Evolutionary conservation across 495 filamentous ascomycete genomes (phyloP), one percentile per base, ranked within the genome.

Genomic region (Letharia lupina): DNA sequence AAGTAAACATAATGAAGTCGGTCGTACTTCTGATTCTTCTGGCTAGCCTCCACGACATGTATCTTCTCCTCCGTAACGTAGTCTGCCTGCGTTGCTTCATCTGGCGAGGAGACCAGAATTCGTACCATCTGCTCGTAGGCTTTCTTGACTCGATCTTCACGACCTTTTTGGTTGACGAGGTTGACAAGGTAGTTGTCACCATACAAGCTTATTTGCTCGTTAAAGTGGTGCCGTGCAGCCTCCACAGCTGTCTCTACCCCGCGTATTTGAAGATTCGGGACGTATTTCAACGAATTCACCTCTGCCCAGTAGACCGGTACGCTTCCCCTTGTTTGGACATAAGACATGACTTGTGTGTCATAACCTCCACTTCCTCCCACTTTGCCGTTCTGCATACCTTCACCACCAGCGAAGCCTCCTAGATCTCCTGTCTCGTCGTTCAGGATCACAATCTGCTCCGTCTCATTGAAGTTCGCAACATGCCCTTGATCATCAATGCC

Each of bases 181-280:
- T 98, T 98, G 69, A 98, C 91, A 61, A 98, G 79, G 74, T 93
- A 96, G 71, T 96, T 97, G 70, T 98, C 95, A 45, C 94, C 94
- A 71, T 98, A 98, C 10, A 95, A 74, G 45, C 82, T 79, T 68
- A 98, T 92, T 75, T 98, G 94, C 75, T 98, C 91, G 61, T 88
- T 79, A 68, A 98, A 97, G 76, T 98, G 94, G 63, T 83, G 84
- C 69, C 83, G 85, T 16, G 94, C 91, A 2, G 93, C 91, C 15
- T 84, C 75, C 6, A 89, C 77, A 0, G 94, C 90, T n/a, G 87
- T 85, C 64, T 97, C 91, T 42, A 93, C 85, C 12, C 89, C 85
- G 28, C 90, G 87, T 62, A 98, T 83, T 70, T 96, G 91, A 4
- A 98, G 83, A 70, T 88, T 89, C 15, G 95, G 95, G 6, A 87